phyloP scores from a whole-genome alignment of 805 yeast species.

The Schwanniomyces sp. region DNA sequence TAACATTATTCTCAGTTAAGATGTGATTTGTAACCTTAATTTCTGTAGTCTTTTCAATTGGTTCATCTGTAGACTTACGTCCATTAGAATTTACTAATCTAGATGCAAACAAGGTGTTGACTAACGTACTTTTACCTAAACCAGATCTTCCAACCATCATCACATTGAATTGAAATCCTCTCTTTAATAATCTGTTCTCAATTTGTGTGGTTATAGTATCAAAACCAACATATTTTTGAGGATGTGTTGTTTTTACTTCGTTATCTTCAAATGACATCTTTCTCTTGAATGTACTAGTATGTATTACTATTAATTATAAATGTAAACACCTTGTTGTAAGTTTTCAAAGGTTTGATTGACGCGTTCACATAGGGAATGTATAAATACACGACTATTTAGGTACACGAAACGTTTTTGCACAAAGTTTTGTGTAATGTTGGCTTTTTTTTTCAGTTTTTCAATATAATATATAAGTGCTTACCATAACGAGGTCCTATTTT shows the following conservation, averaged over 20 bases:
- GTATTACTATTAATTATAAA: neutral
- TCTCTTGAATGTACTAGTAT: neutral
- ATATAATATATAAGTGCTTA: neutral
- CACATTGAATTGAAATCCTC: constrained; percentile 91
- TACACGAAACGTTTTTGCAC: neutral
- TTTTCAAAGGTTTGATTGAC: neutral
- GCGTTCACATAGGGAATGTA: constrained; percentile 1
- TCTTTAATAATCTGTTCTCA: constrained; percentile 84
- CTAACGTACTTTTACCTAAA: constrained; percentile 87
- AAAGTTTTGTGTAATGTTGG: neutral
- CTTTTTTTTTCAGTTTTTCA: constrained; percentile 1
- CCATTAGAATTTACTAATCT: constrained; percentile 76
- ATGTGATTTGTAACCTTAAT: constrained; percentile 69
- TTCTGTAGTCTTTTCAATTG: constrained; percentile 84
- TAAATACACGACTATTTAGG: neutral
- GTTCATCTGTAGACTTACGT: constrained; percentile 63
- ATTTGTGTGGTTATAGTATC: constrained; percentile 96
- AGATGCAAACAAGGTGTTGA: constrained; percentile 83
- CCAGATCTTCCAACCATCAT: constrained; percentile 94
- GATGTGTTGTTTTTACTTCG: constrained; percentile 39
- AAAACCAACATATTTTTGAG: constrained; percentile 87
- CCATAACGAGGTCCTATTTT: neutral
- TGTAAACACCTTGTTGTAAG: neutral
- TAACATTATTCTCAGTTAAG: constrained; percentile 83
- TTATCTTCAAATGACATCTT: constrained; percentile 4